Evolutionary conservation across 1,284 basidiomycete genomes (phyloP).

Genomic region (Rhodotorula sp.): DNA sequence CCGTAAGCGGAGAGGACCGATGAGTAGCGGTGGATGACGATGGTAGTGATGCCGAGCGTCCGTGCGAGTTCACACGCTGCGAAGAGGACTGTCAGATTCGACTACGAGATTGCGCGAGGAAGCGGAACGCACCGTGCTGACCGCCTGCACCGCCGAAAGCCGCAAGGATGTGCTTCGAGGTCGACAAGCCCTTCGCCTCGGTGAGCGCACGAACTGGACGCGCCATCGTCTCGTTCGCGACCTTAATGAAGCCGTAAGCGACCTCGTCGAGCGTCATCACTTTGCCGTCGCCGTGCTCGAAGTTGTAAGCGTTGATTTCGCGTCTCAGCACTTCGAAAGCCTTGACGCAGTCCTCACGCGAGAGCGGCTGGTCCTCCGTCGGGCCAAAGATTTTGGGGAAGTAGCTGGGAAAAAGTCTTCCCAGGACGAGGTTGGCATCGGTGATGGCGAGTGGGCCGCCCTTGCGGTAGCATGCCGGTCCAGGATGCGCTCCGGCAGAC

Average conservation of each 20-base stretch:
- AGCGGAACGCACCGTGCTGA: conserved; percentile 61
- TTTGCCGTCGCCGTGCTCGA: conserved; percentile 13
- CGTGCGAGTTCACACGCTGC: conserved; percentile 60
- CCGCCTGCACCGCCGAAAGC: conserved; percentile 59
- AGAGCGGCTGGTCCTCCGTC: conserved; percentile 76
- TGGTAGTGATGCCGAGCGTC: conserved; percentile 72
- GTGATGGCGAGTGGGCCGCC: conserved; percentile 81
- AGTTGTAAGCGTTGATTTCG: conserved; percentile 60
- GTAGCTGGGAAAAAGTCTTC: conserved; percentile 74
- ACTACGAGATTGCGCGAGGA: background rate
- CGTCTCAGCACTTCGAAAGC: conserved; percentile 66
- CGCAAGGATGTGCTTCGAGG: conserved; percentile 31
- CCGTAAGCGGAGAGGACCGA: conserved; percentile 74
- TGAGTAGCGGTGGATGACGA: conserved; percentile 69
- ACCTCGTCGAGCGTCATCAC: conserved; percentile 76
- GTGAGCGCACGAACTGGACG: conserved; percentile 41
- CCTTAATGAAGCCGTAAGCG: conserved; percentile 73
- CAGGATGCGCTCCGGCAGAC: conserved; percentile 71
- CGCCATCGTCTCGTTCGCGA: conserved; percentile 37
- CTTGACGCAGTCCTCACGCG: conserved; percentile 62
- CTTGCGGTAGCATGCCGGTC: conserved; percentile 67
- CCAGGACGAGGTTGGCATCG: conserved; percentile 80
- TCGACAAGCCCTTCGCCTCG: conserved; percentile 39
- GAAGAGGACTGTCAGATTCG: background rate
- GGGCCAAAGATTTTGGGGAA: conserved; percentile 70